Base-by-base conservation (phyloP, 768 basidiomycete genomes). In the Naganishia vaughanmartiniae region DNA sequence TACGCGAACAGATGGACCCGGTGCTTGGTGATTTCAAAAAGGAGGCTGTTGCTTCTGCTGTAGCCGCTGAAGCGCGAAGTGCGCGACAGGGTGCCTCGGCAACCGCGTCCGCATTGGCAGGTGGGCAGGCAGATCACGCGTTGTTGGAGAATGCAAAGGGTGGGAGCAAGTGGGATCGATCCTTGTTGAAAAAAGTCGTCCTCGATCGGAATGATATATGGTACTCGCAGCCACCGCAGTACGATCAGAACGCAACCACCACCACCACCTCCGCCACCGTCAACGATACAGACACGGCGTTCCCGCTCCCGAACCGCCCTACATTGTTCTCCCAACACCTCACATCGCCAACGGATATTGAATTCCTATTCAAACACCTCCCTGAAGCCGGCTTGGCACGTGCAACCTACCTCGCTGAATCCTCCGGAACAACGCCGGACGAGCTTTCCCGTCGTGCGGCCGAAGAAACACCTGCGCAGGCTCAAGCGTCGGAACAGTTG, bases 21-120 rank as follows among this genome's bases (percentile, higher is more conserved):
- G 85, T 94, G 19, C 86, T 93, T 7, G 93, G 93, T 15, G 87
- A 87, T 82, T 91, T 75, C 83, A 91, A 65, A 84, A 33, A 24
- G 5, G 58, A 53, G 14, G 36, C 34, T 76, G 70, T 53, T 67
- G 68, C 75, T 55, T 45, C 75, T 26, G 73, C 74, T 21, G 36
- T 73, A 21, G 67, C 60, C 14, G 60, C 60, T 7, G 42, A 63
- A 45, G 39, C 36, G 9, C 17, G 60, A 42, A 45, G 10, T 36
- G 69, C 69, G 33, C 10, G 69, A 14, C 53, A 55, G 46, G 46
- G 56, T n/a, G 71, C 54, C 34, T 67, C 63, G 33, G 68, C 45
- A 26, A 65, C 39, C 7, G 4, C 36, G 6, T 42, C 36, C 21
- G 11, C 36, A 24, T 55, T 30, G 30, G 30, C 54, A 1, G 71